Evolutionary conservation across 345 rosid species (phyloP), one percentile per base, ranked within the genome.

Genomic region (Acer saccharum): DNA sequence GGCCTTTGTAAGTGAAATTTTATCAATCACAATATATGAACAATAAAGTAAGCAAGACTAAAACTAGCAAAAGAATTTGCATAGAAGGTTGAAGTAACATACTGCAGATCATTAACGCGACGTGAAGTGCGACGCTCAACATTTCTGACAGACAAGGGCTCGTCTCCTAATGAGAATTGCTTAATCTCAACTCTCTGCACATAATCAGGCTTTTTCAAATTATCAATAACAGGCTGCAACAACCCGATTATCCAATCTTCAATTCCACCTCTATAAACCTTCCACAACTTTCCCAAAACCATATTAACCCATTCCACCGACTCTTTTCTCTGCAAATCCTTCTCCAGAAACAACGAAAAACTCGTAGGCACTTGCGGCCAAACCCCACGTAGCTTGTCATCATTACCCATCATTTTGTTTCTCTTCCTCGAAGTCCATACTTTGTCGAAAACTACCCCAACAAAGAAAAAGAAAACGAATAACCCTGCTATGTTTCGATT

Each of bases 241-340:
- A 88, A 80, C 57, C 99, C 99, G 60, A 88, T 82, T 7, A 96
- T 58, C 98, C 99, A 96, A 84, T 96, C 89, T 90, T 94, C 99
- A 74, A 96, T 81, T 58, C 89, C 97, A 77, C 86, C 93, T 84
- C 98, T 91, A 71, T 96, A 92, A 23, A 96, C 99, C 86, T 94
- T 96, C 99, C 98, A 92, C 52, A 94, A 75, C 88, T 96, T 96
- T 55, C 93, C 98, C 93, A 96, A 48, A 72, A 96, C 99, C 98
- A 96, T 96, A 75, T 96, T 96, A 54, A 96, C 99, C 99, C 99
- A 96, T 82, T 96, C 99, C 65, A 96, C 99, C 0, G 98, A 96
- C 80, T 96, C 99, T 76, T 96, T 96, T 88, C 99, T 90, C 77
- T 86, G 94, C 94, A 96, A 87, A 72, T 96, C 99, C 82, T 92